Base-by-base conservation (phyloP, 495 filamentous ascomycete genomes). In the Aspergillus nanangensis region DNA sequence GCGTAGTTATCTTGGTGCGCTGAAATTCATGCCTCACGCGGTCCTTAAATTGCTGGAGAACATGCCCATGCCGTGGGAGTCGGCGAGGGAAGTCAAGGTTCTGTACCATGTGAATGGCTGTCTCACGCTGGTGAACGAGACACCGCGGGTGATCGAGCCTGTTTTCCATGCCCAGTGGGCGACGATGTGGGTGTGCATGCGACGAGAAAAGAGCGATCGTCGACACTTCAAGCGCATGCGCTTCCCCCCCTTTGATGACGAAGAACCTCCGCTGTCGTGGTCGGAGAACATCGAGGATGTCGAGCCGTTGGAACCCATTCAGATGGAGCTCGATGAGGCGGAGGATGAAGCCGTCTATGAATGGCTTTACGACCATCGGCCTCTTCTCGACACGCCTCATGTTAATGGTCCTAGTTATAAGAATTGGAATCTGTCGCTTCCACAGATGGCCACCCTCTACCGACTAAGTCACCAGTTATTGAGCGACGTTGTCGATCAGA, bases 1-100 rank as follows among this genome's bases (percentile, higher is more conserved):
- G 76, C 83, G 94, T 46, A 95, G 88, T 64, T 99, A 99, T 70
- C 79, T 99, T 20, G 94, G 94, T 41, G 92, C 94, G 34, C 67
- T 99, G 50, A 99, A 99, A 70, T 99, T 95, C 67, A 99, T 99
- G 94, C 94, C 94, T 1, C 94, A 99, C 62, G 94, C 94, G n/a
- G 94, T 99, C 8, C 66, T 99, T 71, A 99, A 99, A 75, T 80
- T 99, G 15, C 59, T 99, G 45, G 94, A 99, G 76, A 99, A 99
- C 61, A 99, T 99, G 94, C 94, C 94, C 8, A 99, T 99, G 94
- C 94, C 94, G 7, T 99, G 94, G 94, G 94, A 99, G 72, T 88
- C 88, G 23, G 80, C 89, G 5, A 77, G 90, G 41, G 92, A 99
- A 57, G 94, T 99, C 40, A 96, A 96, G 67, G 94, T 99, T 10